Evolutionary conservation across 2,329 filamentous ascomycete species (phyloP).

Genomic region (Aspergillus spinulosporus): DNA sequence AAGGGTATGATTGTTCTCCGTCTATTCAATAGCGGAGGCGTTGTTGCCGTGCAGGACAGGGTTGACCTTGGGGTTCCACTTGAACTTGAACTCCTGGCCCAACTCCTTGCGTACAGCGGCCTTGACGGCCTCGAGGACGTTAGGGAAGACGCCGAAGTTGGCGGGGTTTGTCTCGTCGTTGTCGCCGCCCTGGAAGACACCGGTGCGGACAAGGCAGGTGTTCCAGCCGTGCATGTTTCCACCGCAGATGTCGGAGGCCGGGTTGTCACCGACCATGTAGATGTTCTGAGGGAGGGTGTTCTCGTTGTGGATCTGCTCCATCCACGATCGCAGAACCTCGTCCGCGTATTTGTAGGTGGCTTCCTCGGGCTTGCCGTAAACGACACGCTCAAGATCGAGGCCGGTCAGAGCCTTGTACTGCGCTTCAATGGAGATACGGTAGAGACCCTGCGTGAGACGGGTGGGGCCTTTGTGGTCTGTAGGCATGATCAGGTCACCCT

Average conservation of each 20-base stretch:
- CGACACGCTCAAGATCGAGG: slow-evolving; percentile 70
- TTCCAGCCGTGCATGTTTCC: slow-evolving; percentile 84
- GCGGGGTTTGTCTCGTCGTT: slow-evolving; percentile 77
- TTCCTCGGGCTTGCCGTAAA: slow-evolving; percentile 73
- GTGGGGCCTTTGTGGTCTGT: slow-evolving; percentile 63
- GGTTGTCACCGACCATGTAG: slow-evolving; percentile 78
- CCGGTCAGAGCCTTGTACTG: slow-evolving; percentile 65
- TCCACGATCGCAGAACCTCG: slow-evolving; percentile 70
- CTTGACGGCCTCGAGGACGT: slow-evolving; percentile 71
- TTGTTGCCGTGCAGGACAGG: slow-evolving; percentile 59
- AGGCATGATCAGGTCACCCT: slow-evolving; percentile 65
- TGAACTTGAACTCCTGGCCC: slow-evolving; percentile 71
- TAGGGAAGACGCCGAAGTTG: slow-evolving; percentile 72
- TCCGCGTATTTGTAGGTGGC: slow-evolving; percentile 80
- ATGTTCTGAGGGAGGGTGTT: slow-evolving; percentile 67
- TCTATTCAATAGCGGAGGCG: slow-evolving; percentile 58
- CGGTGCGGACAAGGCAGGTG: slow-evolving; percentile 74
- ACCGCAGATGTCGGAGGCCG: slow-evolving; percentile 70
- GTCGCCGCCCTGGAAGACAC: slow-evolving; percentile 74
- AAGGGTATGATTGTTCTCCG: neutral
- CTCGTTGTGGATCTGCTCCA: slow-evolving; percentile 73
- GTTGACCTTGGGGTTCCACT: slow-evolving; percentile 71
- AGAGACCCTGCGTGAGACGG: slow-evolving; percentile 72
- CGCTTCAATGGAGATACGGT: slow-evolving; percentile 71
- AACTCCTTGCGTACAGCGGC: slow-evolving; percentile 68